A percentile compares a stretch with the other conserved stretches of the same genome.
These are phyloP conservation scores for Yarrowia sp. DNA, from an alignment of 805 yeast genomes.

Conservation along the genomic window DNA sequence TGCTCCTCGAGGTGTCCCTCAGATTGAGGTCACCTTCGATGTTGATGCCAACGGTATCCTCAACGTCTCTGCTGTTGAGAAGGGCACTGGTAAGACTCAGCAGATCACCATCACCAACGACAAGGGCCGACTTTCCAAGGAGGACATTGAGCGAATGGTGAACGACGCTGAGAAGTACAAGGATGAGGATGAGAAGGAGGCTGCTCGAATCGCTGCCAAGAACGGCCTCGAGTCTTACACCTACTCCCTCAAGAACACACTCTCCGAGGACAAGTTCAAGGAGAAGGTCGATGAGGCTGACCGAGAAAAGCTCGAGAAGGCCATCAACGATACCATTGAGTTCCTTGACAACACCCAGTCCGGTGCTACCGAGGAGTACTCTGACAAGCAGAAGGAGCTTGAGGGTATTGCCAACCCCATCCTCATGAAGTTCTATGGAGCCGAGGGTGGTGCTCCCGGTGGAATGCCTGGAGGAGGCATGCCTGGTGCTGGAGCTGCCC, in stretches of 20 bases:
- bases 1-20: slow-evolving; percentile 5
- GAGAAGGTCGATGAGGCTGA: neutral
- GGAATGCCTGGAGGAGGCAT: slow-evolving; percentile 4
- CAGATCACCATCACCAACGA: slow-evolving; percentile 5
- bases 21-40: neutral
- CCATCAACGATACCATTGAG: slow-evolving; percentile 2
- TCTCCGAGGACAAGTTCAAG: slow-evolving; percentile 3
- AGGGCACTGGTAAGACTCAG: slow-evolving; percentile 2
- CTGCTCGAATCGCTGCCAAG: slow-evolving; percentile 6
- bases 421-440: neutral
- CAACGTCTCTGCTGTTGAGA: neutral
- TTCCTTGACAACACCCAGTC: neutral
- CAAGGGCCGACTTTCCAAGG: slow-evolving; percentile 11
- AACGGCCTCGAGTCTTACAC: slow-evolving; percentile 1
- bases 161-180: slow-evolving; percentile 10
- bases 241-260: neutral
- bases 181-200: slow-evolving; percentile 9
- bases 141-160: slow-evolving; percentile 9
- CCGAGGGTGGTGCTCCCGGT: neutral
- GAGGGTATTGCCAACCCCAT: slow-evolving; percentile 4
- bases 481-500: slow-evolving; percentile 3
- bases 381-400: slow-evolving; percentile 3
- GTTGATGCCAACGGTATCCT: neutral
- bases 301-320: neutral
- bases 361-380: neutral